Evolutionary conservation across 2,329 filamentous ascomycete genomes (phyloP), one percentile per base, ranked within the genome.

Genomic region (Balansia obtecta): DNA sequence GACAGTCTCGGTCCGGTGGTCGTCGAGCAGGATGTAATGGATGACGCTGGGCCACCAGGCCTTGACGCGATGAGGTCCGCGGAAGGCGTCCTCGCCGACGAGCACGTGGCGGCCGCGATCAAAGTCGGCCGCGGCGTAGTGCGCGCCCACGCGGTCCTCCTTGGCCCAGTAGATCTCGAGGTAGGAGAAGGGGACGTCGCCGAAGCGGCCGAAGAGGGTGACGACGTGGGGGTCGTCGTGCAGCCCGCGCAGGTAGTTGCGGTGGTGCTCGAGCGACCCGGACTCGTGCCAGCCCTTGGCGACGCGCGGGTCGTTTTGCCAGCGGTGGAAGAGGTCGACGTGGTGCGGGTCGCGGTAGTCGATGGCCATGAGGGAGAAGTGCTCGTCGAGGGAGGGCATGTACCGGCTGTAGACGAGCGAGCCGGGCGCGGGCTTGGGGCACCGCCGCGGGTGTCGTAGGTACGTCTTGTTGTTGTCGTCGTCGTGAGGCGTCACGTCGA

Each of bases 291-390:
- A 89, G 4, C 83, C 84, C 58, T 79, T 75, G 20, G 83, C 82
- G 43, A 89, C 85, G 50, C 85, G 82, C 38, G 85, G 85, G 61
- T 88, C 85, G 61, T 89, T 89, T 66, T 88, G 85, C 85, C 85
- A 89, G 40, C 70, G 73, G 67, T 88, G 80, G 71, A 89, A 88
- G 9, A 86, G 71, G 20, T 71, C 65, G 46, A 88, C 65, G 64
- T 89, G 83, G 53, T 74, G 70, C 0, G 71, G 60, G 60, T 85
- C 71, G 45, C 70, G 59, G 66, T 77, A 84, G 64, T 88, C 80
- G 1, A 89, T 71, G 10, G 77, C 81, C 44, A 83, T 71, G 66
- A 88, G 82, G 52, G 82, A 85, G 64, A 88, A 88, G 60, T 79
- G 82, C 70, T 88, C 80, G 51, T 80, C 72, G 38, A 89, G 71